Base-by-base conservation (phyloP, 2,329 filamentous ascomycete species). In the Colletotrichum sp. region DNA sequence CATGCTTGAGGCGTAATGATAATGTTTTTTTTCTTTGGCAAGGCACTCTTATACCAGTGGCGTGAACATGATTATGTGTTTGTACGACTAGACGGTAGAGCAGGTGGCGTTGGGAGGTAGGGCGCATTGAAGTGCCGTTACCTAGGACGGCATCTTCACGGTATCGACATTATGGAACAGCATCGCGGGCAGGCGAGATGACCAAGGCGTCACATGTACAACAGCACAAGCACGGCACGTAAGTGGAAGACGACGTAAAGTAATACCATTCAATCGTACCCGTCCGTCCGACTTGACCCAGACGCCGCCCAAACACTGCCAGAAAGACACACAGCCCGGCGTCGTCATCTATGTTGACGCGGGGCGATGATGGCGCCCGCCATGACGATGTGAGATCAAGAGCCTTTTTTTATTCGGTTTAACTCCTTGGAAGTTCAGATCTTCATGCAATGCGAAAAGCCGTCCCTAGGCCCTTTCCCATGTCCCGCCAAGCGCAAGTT, bases 1-100 rank as follows among this genome's bases (percentile, higher is more conserved):
- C 73, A 86, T 89, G 75, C 70, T 89, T 67, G 30, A 76, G 74
- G 65, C 62, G 52, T 65, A 67, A 75, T 73, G 69, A 64, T 69
- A 65, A 73, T 68, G 48, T 73, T 59, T 69, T 64, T 12, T 24
- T 59, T 26, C 34, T 48, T 52, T 36, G 21, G 16, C n/a, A 26
- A n/a, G 32, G 48, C 13, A 36, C 14, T 13, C 24, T 28, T 26
- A n/a, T 18, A 56, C 18, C 36, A 56, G 62, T 28, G 56, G 61
- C n/a, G 14, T 24, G 13, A 63, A 38, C 10, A 26, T 13, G 14
- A 52, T 21, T 4, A 14, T 9, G 38, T 65, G 48, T 66, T 43
- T 72, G 38, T 74, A 72, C 52, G 32, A 68, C 13, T 13, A 58
- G 24, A 59, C 10, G 65, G 65, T 8, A n/a, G 30, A 56, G 48